Evolutionary conservation across 78 protist species (phyloP).

Genomic region (Blattamonas nauphoetae): DNA sequence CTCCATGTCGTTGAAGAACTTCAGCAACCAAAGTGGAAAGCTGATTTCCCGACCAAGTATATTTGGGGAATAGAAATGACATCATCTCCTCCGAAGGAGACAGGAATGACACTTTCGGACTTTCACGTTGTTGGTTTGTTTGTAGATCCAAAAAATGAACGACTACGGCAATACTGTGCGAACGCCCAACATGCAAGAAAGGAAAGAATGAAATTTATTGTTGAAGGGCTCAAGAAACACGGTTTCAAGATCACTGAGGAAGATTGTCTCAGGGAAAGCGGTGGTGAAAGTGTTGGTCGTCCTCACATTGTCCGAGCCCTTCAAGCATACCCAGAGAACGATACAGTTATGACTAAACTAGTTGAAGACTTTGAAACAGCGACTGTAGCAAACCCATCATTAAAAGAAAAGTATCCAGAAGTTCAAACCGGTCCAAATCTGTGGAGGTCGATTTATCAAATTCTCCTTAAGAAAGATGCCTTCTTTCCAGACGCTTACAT

Average conservation of each 20-base stretch:
- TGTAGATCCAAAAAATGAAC: constrained; percentile 5
- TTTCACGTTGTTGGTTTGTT: constrained; percentile 16
- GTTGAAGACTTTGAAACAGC: neutral
- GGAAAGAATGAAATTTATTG: neutral
- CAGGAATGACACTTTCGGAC: neutral
- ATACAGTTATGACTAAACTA: neutral
- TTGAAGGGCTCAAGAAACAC: neutral
- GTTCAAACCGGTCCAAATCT: neutral
- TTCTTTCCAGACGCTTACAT: neutral
- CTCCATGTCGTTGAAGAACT: neutral
- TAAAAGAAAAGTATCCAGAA: neutral
- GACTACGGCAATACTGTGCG: neutral
- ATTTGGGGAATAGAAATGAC: constrained; percentile 10
- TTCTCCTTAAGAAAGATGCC: neutral
- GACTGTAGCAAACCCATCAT: neutral
- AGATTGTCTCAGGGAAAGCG: constrained; percentile 4
- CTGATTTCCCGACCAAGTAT: neutral
- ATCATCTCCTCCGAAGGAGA: neutral
- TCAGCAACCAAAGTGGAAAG: neutral
- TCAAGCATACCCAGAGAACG: neutral
- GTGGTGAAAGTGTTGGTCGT: neutral
- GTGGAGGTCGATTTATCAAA: neutral
- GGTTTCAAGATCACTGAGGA: constrained; percentile 7
- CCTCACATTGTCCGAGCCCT: constrained; percentile 16
- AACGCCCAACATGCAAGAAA: neutral